Conservation (phyloP, 2,329 filamentous ascomycete genomes). For the Trichoderma polysporum region DNA sequence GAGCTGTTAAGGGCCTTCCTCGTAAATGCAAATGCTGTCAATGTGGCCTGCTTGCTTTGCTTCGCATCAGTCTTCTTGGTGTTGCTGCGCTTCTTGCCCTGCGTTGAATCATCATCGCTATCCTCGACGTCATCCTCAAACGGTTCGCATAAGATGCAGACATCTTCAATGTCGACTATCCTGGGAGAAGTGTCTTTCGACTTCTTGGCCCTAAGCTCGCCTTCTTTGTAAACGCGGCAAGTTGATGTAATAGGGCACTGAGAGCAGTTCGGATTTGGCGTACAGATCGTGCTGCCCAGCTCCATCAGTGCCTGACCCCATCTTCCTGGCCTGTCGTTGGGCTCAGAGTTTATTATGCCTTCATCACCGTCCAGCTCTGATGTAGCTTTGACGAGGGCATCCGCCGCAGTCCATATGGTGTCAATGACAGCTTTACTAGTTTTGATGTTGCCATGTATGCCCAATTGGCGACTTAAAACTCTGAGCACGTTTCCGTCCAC, state of each 20-base stretch:
- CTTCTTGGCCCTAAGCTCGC: conserved; percentile 34
- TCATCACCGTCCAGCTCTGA: conserved; percentile 38
- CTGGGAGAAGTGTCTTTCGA: conserved; percentile 18
- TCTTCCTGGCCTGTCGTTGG: conserved; percentile 53
- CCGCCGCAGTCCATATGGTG: conserved; percentile 58
- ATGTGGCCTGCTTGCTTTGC: conserved; percentile 32
- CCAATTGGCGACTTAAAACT: conserved; percentile 60
- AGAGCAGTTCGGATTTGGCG: conserved; percentile 57
- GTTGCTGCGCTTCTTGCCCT: conserved; percentile 1
- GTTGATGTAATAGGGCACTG: conserved; percentile 51
- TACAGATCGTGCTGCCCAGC: conserved; percentile 61
- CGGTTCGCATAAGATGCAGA: conserved; percentile 49
- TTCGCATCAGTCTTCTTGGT: conserved; percentile 24
- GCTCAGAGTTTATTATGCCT: conserved; percentile 26
- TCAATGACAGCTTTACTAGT: conserved; percentile 53
- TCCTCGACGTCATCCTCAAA: conserved; percentile 40
- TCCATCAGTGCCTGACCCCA: conserved; percentile 69
- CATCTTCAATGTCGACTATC: conserved; percentile 49
- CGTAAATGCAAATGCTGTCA: conserved; percentile 39
- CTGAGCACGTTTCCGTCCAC: conserved; percentile 64
- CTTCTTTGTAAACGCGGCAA: conserved; percentile 53
- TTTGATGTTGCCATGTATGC: conserved; percentile 57
- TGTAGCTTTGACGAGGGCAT: conserved; percentile 53
- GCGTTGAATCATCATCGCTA: conserved; percentile 26
- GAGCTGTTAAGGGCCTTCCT: conserved; percentile 21